A percentile compares a stretch with the other conserved stretches of the same genome.
Conservation (phyloP, 2,329 filamentous ascomycete species). For the Beauveria bassiana region DNA sequence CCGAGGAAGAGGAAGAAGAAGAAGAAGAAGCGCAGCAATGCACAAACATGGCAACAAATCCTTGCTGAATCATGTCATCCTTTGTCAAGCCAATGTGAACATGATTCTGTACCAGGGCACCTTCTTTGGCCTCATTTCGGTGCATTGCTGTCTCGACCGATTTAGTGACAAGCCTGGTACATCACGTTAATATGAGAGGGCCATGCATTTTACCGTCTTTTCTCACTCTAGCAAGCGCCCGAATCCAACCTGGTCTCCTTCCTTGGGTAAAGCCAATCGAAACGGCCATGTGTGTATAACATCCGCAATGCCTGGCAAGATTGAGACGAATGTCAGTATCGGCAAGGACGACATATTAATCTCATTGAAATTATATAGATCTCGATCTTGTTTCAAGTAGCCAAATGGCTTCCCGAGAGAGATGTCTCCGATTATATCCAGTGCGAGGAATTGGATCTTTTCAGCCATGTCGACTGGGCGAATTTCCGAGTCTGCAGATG, state of each 20-base stretch:
- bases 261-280: conserved; percentile 25
- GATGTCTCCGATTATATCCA: conserved; percentile 46
- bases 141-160: conserved; percentile 21
- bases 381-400: conserved; percentile 39
- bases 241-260: conserved; percentile 30
- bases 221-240: conserved; percentile 31
- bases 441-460: conserved; percentile 43
- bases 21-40: not conserved
- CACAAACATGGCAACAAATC: conserved; percentile 30
- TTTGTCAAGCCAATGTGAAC: conserved; percentile 28
- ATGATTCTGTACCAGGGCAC: conserved; percentile 33
- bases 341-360: conserved; percentile 35
- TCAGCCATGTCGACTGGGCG: conserved; percentile 39
- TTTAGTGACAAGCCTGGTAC: conserved; percentile 19
- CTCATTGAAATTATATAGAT: conserved; percentile 38
- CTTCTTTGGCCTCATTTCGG: conserved; percentile 14
- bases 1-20: too few relatives aligned
- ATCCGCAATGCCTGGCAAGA: conserved; percentile 28
- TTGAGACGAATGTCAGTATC: conserved; percentile 28
- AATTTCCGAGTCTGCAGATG: conserved; percentile 27
- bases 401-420: conserved; percentile 46
- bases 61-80: conserved; percentile 30
- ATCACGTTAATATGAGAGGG: not conserved
- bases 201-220: not conserved
- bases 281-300: conserved; percentile 31